A percentile compares a stretch with the other conserved stretches of the same genome.
Evolutionary conservation across 495 filamentous ascomycete genomes (phyloP).

Genomic region (Pseudomonodictys pantanalensis): DNA sequence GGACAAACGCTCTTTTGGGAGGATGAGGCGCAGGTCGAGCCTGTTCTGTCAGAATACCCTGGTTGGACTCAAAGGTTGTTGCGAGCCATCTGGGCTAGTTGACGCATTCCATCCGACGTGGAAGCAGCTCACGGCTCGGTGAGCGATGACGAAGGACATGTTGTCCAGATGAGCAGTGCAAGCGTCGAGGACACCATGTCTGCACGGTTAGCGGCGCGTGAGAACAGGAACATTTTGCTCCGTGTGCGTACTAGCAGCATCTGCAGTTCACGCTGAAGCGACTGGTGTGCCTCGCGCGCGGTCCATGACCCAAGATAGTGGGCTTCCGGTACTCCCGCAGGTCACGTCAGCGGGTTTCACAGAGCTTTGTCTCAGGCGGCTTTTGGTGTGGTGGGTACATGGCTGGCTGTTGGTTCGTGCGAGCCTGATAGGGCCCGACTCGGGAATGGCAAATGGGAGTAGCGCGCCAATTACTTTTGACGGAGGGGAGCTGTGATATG

Average conservation of each 20-base stretch:
- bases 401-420: not conserved
- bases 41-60: not conserved
- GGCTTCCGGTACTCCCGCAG: slow-evolving; percentile 13
- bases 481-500: too few relatives aligned
- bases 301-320: slow-evolving; percentile 21
- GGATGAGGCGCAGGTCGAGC: slow-evolving; percentile 11
- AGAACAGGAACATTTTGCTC: too few relatives aligned
- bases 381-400: not conserved
- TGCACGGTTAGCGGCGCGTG: too few relatives aligned
- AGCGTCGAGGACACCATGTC: too few relatives aligned
- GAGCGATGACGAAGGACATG: too few relatives aligned
- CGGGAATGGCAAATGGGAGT: slow-evolving; percentile 31
- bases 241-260: not conserved
- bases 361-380: slow-evolving; percentile 11
- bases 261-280: slow-evolving; percentile 7
- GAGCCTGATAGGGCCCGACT: slow-evolving; percentile 14
- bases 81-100: too few relatives aligned
- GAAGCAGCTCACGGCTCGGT: too few relatives aligned
- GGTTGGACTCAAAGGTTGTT: too few relatives aligned
- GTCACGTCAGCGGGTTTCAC: slow-evolving; percentile 26
- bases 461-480: slow-evolving; percentile 28
- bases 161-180: too few relatives aligned
- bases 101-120: too few relatives aligned
- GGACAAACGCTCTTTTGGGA: slow-evolving; percentile 14
- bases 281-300: not conserved